A percentile compares a stretch with the other conserved stretches of the same genome.
Conservation (phyloP, 2,329 filamentous ascomycete genomes). For the Ceratocystis harringtonii region DNA sequence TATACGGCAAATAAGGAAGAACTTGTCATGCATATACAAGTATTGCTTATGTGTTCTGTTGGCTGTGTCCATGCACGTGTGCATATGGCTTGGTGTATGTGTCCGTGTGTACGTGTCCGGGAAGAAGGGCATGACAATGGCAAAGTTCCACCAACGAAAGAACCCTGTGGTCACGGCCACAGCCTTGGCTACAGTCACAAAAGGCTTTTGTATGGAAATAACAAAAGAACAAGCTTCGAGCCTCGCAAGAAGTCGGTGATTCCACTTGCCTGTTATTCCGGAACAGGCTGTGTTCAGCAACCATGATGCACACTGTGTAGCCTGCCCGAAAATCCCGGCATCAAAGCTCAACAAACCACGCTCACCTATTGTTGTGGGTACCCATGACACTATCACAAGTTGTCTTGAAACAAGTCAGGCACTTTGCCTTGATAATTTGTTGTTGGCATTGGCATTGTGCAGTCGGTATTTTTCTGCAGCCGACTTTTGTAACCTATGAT, state of each 20-base stretch:
- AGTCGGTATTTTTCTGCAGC: too few species aligned
- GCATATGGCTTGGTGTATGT: background rate
- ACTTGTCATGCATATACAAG: background rate
- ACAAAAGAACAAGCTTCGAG: background rate
- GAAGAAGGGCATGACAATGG: background rate
- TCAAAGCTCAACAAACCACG: background rate
- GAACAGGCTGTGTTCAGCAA: background rate
- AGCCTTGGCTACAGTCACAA: background rate
- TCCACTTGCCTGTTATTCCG: background rate
- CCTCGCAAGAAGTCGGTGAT: background rate
- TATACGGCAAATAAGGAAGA: background rate
- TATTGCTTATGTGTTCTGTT: background rate
- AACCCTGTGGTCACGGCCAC: background rate
- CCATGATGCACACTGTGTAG: background rate
- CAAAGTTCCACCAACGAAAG: background rate
- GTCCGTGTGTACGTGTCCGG: background rate
- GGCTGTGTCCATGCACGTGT: background rate
- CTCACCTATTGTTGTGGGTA: background rate
- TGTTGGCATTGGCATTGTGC: too few species aligned
- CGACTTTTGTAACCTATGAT: background rate
- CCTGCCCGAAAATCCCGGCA: background rate
- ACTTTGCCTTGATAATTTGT: too few species aligned
- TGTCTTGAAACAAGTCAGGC: too few species aligned
- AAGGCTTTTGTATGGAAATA: background rate
- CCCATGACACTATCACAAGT: too few species aligned